Base-by-base conservation (phyloP, 2,329 filamentous ascomycete genomes). In the Aureobasidium sp. region DNA sequence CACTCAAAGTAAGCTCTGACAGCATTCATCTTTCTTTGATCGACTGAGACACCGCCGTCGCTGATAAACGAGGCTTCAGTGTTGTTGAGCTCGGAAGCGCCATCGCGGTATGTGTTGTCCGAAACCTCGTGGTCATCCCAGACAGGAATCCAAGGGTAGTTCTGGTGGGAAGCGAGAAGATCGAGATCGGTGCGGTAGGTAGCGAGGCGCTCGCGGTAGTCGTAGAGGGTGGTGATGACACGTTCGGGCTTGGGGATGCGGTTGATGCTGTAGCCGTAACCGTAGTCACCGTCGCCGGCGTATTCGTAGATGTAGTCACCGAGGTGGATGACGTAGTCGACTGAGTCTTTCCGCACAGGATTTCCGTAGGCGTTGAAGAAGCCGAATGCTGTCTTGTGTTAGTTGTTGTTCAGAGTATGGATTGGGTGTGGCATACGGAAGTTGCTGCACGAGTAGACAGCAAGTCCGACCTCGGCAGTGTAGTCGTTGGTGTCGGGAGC, bases 21-120 rank as follows among this genome's bases (percentile, higher is more conserved):
- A 1, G 86, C 87, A 59, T 89, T 88, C 78, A 88, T 85, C 76
- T 89, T 90, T 65, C 86, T 81, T 69, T 87, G 83, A 66, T 89
- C 86, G 16, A 89, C 83, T 34, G 80, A 83, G n/a, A 89, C 79
- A 59, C 75, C 75, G 11, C 75, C 75, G 61, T 83, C 79, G 51
- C 80, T 76, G 32, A 83, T 69, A 73, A 89, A 90, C 0, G 83
- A 86, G 9, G 82, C 79, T 67, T 88, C 85, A 9, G 83, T 87
- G 70, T 89, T 89, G 71, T 85, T 86, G 29, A 87, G 73, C 4
- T 78, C 76, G 2, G 81, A 79, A 9, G 79, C 81, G 1, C 86
- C 86, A 67, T 85, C 85, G 29, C 81, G 78, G 68, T 84, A 89
- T 3, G 80, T 82, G 67, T 90, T 89, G 69, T 89, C 80, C 5